phyloP scores from a whole-genome alignment of 768 basidiomycete genomes.

The Phaffia australis region DNA sequence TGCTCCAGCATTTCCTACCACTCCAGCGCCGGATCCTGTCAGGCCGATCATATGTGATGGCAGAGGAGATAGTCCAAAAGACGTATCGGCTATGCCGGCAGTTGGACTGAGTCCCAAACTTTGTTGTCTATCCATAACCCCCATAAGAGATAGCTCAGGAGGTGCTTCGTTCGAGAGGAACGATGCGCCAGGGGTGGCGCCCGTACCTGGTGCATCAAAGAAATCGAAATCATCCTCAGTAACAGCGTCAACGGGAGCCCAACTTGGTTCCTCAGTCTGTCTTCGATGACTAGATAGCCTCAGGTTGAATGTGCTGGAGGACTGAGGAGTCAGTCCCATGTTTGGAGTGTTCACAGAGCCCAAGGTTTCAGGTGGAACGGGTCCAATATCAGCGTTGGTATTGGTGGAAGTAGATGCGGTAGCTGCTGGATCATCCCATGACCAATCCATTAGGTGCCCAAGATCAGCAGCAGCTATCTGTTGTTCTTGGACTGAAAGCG shows the following conservation, averaged over 20 bases:
- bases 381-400: neutral
- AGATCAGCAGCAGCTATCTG: neutral
- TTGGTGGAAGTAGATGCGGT: slow-evolving; percentile 34
- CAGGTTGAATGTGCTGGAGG: slow-evolving; percentile 15
- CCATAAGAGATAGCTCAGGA: neutral
- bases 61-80: slow-evolving; percentile 3
- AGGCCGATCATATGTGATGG: slow-evolving; percentile 4
- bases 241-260: slow-evolving; percentile 40
- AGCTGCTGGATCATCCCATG: slow-evolving; percentile 30
- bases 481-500: neutral
- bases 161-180: neutral
- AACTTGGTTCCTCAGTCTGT: slow-evolving; percentile 31
- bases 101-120: neutral
- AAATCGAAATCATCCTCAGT: slow-evolving; percentile 85
- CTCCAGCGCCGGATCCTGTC: neutral
- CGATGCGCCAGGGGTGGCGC: slow-evolving; percentile 4
- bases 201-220: slow-evolving; percentile 48
- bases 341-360: slow-evolving; percentile 18
- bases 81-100: neutral
- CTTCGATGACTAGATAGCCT: neutral
- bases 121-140: neutral
- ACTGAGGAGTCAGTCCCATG: slow-evolving; percentile 30
- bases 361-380: slow-evolving; percentile 28
- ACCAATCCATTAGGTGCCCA: slow-evolving; percentile 23
- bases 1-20: neutral